Percentiles rank a stretch among this genome's conserved stretches.
Conservation (phyloP, 192 early-diverging fungal genomes). For the Dissophora globulifera region DNA sequence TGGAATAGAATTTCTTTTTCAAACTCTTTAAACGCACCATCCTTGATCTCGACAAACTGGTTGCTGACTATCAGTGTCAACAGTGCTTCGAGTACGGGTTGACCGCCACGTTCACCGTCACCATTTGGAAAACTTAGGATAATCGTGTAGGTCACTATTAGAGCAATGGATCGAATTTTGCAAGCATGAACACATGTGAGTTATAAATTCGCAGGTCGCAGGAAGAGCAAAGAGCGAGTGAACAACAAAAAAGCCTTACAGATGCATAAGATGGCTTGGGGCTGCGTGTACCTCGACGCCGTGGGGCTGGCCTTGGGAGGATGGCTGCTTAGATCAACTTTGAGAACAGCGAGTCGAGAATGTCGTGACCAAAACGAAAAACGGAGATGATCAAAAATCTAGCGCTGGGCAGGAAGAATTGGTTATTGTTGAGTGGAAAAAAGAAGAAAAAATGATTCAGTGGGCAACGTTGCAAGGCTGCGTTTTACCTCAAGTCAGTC, state of each 20-base stretch:
- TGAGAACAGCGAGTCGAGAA: slow-evolving; percentile 93
- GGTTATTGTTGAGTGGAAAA: neutral
- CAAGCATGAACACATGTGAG: neutral
- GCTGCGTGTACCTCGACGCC: slow-evolving; percentile 55
- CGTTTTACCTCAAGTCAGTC: slow-evolving; percentile 86
- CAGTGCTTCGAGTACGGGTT: slow-evolving; percentile 96
- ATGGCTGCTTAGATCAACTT: slow-evolving; percentile 68
- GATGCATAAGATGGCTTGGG: slow-evolving; percentile 86
- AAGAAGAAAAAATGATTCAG: too few species aligned
- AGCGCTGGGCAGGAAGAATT: neutral
- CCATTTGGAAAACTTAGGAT: slow-evolving; percentile 95
- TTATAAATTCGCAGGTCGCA: neutral
- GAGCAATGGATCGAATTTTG: neutral
- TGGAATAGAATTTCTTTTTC: slow-evolving; percentile 98
- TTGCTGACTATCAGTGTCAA: slow-evolving; percentile 92
- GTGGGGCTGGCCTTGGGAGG: slow-evolving; percentile 32
- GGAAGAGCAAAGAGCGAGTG: neutral
- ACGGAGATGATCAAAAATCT: slow-evolving; percentile 93
- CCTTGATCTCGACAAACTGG: slow-evolving; percentile 99
- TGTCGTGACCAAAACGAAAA: slow-evolving; percentile 94
- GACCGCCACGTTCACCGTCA: slow-evolving; percentile 95
- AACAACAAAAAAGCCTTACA: too few species aligned
- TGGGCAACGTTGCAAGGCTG: neutral
- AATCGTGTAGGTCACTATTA: slow-evolving; percentile 81
- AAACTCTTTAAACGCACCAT: slow-evolving; percentile 95